Evolutionary conservation across 2,329 filamentous ascomycete species (phyloP), one percentile per base, ranked within the genome.

Genomic region (Penicillium verrucosum): DNA sequence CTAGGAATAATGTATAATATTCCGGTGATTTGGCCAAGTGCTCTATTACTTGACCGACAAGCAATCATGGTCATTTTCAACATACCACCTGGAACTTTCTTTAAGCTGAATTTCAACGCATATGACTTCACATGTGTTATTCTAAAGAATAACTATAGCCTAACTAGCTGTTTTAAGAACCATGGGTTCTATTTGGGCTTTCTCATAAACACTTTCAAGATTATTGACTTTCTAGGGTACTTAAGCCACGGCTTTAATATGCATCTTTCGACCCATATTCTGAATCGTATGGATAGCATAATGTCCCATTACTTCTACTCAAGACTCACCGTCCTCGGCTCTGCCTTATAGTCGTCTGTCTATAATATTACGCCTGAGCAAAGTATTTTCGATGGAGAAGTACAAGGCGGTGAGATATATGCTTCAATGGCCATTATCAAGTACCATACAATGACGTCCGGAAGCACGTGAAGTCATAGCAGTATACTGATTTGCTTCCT

Each of bases 391-490:
- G 4, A 21, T 5, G 8, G 11, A 21, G 11, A 23, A 21, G 14
- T 16, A 23, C 18, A 45, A 41, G 41, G 47, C 54, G 54, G 54
- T 56, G 41, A 29, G 27, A 14, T 11, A 18, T 34, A 41, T 16
- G 11, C 9, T 6, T 8, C 3, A 18, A 14, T 36, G 54, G 54
- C 42, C 54, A 29, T 48, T 52, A 6, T 34, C 18, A 2, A 2
- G 4, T 10, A 1, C 34, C 16, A 11, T 21, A 7, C 12, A 18
- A 34, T 64, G 62, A 62, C 62, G 62, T 65, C 50, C 59, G 56
- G 50, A 54, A 57, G 59, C 63, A 65, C 56, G 63, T 65, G 61
- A 63, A 62, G 50, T 52, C 29, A 52, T 43, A 21, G 38, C 11
- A 56, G 44, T 48, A 45, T 56, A 46, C 46, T n/a, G 16, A 23